These are phyloP conservation scores for Monilinia laxa DNA, from an alignment of 2,329 filamentous ascomycete species.

Conservation along the genomic window DNA sequence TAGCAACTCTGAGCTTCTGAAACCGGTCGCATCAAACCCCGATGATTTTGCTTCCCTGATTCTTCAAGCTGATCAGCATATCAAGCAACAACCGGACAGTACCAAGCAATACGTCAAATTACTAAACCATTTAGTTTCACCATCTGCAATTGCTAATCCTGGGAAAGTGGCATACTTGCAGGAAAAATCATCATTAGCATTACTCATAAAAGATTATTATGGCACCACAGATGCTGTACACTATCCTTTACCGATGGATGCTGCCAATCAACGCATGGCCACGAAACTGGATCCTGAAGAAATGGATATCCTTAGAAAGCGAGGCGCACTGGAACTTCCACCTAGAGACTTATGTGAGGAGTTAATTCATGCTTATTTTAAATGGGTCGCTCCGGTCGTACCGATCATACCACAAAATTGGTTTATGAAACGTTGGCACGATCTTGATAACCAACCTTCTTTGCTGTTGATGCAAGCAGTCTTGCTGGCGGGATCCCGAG, in stretches of 20 bases:
- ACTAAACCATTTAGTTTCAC: slow-evolving; percentile 95
- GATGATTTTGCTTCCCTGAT: slow-evolving; percentile 81
- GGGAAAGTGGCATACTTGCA: slow-evolving; percentile 92
- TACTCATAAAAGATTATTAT: slow-evolving; percentile 92
- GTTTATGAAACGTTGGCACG: slow-evolving; percentile 91
- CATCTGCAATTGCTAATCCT: slow-evolving; percentile 93
- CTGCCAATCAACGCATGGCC: slow-evolving; percentile 78
- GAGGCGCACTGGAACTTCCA: slow-evolving; percentile 87
- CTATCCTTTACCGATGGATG: slow-evolving; percentile 89
- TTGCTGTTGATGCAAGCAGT: slow-evolving; percentile 91
- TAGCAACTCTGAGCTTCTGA: slow-evolving; percentile 40
- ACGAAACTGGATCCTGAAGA: slow-evolving; percentile 94
- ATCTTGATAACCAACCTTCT: slow-evolving; percentile 89
- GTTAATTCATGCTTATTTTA: slow-evolving; percentile 90
- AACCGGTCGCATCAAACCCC: slow-evolving; percentile 57
- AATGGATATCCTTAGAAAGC: slow-evolving; percentile 90
- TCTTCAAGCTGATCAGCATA: slow-evolving; percentile 70
- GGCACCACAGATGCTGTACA: slow-evolving; percentile 95
- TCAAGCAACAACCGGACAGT: slow-evolving; percentile 66
- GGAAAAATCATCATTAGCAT: slow-evolving; percentile 90
- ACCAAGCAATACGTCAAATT: slow-evolving; percentile 79
- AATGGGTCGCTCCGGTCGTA: slow-evolving; percentile 93
- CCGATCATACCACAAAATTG: slow-evolving; percentile 89
- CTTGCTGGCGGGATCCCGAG: slow-evolving; percentile 86
- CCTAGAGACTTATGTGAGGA: slow-evolving; percentile 89